Evolutionary conservation across 192 early-diverging fungal species (phyloP), one percentile per base, ranked within the genome.

Genomic region (Coemansia sp.): DNA sequence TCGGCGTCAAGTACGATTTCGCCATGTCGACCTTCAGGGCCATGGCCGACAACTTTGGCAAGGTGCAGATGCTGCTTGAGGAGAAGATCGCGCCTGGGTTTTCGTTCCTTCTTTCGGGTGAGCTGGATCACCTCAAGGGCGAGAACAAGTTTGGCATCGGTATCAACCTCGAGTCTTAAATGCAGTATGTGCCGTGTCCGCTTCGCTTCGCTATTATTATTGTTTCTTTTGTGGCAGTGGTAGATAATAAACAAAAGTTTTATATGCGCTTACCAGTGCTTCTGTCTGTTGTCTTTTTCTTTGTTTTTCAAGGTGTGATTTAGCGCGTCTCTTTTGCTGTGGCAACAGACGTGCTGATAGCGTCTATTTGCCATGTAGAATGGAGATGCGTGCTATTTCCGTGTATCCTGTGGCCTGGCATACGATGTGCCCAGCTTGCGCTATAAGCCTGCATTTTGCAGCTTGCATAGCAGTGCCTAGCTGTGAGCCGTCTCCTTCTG

Each of bases 1-100:
- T 95, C n/a, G 96, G 94, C 48, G 96, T 93, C 76, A 99, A 99
- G 86, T 93, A 96, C 61, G 96, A 97, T 68, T 97, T 97, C 69
- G 87, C 94, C 49, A 86, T 87, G 38, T 88, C 95, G 31, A 96
- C 92, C 36, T 89, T 99, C 73, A 85, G 96, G 61, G 94, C 93
- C n/a, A 90, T 90, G 76, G 83, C 97, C 42, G 95, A 96, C 82
- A 94, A 92, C 20, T 85, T 89, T 32, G 97, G 97, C 65, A 87
- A 91, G 64, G 89, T 97, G 16, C 86, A 87, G 55, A 89, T 92
- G 52, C 88, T 97, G 7, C 71, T 98, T 36, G 97, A 99, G 78
- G 94, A 99, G 83, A 93, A 92, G 83, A 92, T 99, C 69, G 92
- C 91, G 3, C 94, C 94, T 33, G 95, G 94, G 33, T 88, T 99